Evolutionary conservation across 1,284 basidiomycete genomes (phyloP).

Genomic region (Termitomyces sp.): DNA sequence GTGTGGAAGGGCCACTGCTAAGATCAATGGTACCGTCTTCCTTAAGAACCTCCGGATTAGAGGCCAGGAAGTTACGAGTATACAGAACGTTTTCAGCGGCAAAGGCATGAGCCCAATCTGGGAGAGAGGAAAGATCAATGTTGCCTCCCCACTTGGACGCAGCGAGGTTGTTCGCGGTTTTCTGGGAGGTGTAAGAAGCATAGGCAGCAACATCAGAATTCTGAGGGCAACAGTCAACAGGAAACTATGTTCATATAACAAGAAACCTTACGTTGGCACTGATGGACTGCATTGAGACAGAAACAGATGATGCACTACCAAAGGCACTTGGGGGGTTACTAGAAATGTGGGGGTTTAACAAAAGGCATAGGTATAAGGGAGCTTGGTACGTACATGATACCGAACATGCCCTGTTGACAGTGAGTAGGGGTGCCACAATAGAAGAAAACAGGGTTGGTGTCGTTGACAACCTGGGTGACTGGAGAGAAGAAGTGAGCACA

Average conservation of each 20-base stretch:
- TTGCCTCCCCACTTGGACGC: slow-evolving; percentile 59
- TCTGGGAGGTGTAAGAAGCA: slow-evolving; percentile 42
- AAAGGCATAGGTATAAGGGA: neutral
- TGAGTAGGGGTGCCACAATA: slow-evolving; percentile 65
- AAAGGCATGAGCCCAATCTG: slow-evolving; percentile 45
- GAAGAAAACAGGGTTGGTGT: slow-evolving; percentile 66
- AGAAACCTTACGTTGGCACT: slow-evolving; percentile 38
- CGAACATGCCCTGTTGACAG: slow-evolving; percentile 78
- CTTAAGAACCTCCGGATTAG: slow-evolving; percentile 53
- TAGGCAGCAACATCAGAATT: slow-evolving; percentile 54
- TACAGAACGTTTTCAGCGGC: slow-evolving; percentile 58
- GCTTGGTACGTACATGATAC: slow-evolving; percentile 46
- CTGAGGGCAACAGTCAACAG: slow-evolving; percentile 20
- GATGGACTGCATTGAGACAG: slow-evolving; percentile 47
- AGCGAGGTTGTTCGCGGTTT: slow-evolving; percentile 42
- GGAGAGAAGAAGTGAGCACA: slow-evolving; percentile 6
- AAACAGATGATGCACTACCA: slow-evolving; percentile 41
- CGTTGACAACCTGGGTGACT: slow-evolving; percentile 67
- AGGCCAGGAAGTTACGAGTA: slow-evolving; percentile 57
- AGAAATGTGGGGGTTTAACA: neutral
- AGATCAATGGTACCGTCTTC: slow-evolving; percentile 52
- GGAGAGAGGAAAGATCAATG: slow-evolving; percentile 53
- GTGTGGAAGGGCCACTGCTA: slow-evolving; percentile 35
- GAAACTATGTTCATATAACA: neutral
- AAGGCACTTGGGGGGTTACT: slow-evolving; percentile 56